Evolutionary conservation across 495 filamentous ascomycete genomes (phyloP), one percentile per base, ranked within the genome.

Genomic region (Lasiosphaeria hispida): DNA sequence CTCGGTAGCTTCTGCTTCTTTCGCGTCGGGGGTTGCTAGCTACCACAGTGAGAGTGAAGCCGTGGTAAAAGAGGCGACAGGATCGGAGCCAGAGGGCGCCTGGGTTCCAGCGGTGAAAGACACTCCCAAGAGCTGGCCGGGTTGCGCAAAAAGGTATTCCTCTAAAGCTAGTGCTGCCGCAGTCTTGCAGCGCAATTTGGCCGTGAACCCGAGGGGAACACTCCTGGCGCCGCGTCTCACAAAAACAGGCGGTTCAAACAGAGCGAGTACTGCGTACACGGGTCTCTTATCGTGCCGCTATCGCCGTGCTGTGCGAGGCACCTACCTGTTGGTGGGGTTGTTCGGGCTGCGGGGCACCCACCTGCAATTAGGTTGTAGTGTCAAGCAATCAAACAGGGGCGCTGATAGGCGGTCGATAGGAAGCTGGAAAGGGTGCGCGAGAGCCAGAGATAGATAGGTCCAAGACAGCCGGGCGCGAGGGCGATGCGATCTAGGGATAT

Each of bases 121-220:
- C 18, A 19, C 15, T 11, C 30, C 53, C 42, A 39, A 9, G 41
- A 9, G 10, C 13, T 14, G 30, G 33, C 30, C 55, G 44, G 55
- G 38, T 57, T 43, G 55, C 37, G 55, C 55, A 57, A 57, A 57
- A 44, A 43, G 45, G 55, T 34, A 50, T 17, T 35, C 18, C 52
- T 54, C 39, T 8, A 41, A 30, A 30, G 23, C 39, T 41, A 15
- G 39, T 15, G 39, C 10, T 41, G 2, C 39, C 39, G 39, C 39
- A 8, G 11, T 41, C 14, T 8, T 41, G 39, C 39, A 41, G 39
- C 10, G 11, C 39, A 41, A 44, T 54, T 54, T 19, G 36, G 23
- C n/a, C 34, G 42, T 43, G 51, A 35, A 18, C 43, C 18, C 10
- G 23, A 30, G 23, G 23, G 23, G 23, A 30, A 2, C 49, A 18